A percentile compares a stretch with the other conserved stretches of the same genome.
Conservation (phyloP, 441 rosid genomes). For the Populus hybrid region DNA sequence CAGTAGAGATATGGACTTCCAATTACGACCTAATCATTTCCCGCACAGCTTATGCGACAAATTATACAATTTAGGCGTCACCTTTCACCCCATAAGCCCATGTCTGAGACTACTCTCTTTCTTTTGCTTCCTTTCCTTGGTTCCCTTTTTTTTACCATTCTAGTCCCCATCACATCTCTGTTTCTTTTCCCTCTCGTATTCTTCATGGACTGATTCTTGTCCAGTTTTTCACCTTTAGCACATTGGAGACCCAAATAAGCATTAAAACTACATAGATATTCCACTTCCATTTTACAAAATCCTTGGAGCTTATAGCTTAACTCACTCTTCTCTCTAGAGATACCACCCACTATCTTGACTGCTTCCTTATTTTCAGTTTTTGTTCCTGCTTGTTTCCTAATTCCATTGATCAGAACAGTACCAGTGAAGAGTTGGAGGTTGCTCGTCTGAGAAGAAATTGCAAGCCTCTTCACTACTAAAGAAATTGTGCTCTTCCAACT, state of each 20-base stretch:
- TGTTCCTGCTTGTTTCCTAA: constrained; percentile 13
- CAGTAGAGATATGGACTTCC: not conserved
- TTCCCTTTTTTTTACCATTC: not conserved
- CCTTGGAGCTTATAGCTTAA: not conserved
- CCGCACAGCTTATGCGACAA: not conserved
- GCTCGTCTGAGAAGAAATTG: constrained; percentile 79
- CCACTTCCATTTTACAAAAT: not conserved
- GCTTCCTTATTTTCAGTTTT: constrained; percentile 4
- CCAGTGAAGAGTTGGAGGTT: constrained; percentile 79
- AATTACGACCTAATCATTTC: not conserved
- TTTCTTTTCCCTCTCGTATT: not conserved
- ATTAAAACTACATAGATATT: not conserved
- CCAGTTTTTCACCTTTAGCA: not conserved
- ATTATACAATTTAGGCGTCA: not conserved
- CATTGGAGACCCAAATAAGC: not conserved
- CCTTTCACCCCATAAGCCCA: not conserved
- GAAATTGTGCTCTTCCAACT: constrained; percentile 78
- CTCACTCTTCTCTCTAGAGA: constrained; percentile 5
- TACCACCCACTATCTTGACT: constrained; percentile 6
- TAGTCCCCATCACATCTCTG: not conserved
- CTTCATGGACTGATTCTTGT: not conserved
- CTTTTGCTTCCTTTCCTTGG: not conserved
- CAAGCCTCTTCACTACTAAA: constrained; percentile 60
- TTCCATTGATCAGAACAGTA: constrained; percentile 69
- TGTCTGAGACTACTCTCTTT: not conserved